Percentiles rank a stretch among this genome's conserved stretches.
Evolutionary conservation across 345 rosid species (phyloP).

Genomic region (Bretschneidera sinensis): DNA sequence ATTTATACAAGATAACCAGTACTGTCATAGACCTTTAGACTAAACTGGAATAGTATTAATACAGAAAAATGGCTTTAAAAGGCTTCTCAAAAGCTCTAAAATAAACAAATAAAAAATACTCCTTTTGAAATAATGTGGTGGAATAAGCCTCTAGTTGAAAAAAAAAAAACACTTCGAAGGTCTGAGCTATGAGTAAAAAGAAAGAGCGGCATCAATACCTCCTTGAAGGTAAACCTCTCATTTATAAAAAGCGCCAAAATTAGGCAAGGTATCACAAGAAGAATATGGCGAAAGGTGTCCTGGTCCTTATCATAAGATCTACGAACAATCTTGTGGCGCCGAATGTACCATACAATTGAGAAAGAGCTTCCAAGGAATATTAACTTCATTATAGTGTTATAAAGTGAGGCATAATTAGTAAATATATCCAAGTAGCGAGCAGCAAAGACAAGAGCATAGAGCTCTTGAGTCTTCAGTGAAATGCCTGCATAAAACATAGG

Average conservation of each 20-base stretch:
- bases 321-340: conserved; percentile 41
- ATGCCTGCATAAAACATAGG: conserved; percentile 57
- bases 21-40: too few species aligned
- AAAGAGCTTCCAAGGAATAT: conserved; percentile 42
- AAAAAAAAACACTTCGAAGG: too few species aligned
- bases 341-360: conserved; percentile 46
- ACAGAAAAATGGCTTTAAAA: too few species aligned
- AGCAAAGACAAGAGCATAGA: conserved; percentile 63
- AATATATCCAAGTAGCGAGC: too few species aligned
- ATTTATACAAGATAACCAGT: too few species aligned
- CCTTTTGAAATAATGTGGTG: too few species aligned
- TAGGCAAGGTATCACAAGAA: conserved; percentile 57
- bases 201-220: conserved; percentile 51
- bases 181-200: conserved; percentile 1
- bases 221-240: conserved; percentile 51
- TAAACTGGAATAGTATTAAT: too few species aligned
- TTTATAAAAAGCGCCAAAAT: conserved; percentile 62
- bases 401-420: conserved; percentile 46
- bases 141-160: too few species aligned
- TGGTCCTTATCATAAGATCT: conserved; percentile 48
- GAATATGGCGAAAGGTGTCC: conserved; percentile 62
- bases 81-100: too few species aligned
- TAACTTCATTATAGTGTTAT: conserved; percentile 55
- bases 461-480: conserved; percentile 87
- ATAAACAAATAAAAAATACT: too few species aligned